phyloP scores from a whole-genome alignment of 805 yeast genomes.

The Cyberlindnera xishuangbannaensis region DNA sequence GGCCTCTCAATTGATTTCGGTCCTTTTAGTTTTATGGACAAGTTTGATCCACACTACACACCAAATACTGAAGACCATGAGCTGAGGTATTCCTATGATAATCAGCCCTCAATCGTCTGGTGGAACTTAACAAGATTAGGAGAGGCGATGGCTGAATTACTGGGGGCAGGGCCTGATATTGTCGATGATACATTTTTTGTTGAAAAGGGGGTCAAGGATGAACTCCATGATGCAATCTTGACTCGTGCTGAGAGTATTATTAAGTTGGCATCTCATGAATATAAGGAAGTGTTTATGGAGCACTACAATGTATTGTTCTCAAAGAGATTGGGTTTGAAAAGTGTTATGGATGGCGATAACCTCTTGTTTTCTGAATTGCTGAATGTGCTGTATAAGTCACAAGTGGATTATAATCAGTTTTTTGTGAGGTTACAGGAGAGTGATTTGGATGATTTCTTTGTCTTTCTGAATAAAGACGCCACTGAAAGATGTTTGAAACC shows the following conservation, averaged over 20 bases:
- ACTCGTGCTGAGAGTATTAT: conserved; percentile 62
- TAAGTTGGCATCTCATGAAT: conserved; percentile 57
- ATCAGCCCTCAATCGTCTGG: conserved; percentile 84
- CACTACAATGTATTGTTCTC: conserved; percentile 54
- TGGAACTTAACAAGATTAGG: conserved; percentile 87
- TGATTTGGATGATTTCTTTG: conserved; percentile 27
- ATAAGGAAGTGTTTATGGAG: conserved; percentile 53
- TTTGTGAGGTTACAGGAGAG: conserved; percentile 57
- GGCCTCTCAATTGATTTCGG: conserved; percentile 93
- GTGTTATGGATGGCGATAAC: conserved; percentile 34
- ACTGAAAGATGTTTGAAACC: conserved; percentile 18
- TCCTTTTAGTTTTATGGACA: conserved; percentile 88
- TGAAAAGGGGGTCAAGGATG: conserved; percentile 40
- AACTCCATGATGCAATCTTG: conserved; percentile 41
- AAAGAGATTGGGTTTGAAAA: conserved; percentile 60
- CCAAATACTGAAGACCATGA: conserved; percentile 85
- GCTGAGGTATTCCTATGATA: conserved; percentile 70
- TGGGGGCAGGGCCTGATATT: conserved; percentile 62
- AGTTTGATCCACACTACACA: conserved; percentile 72
- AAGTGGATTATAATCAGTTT: conserved; percentile 75
- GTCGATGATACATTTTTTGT: conserved; percentile 38
- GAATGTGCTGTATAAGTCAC: conserved; percentile 51
- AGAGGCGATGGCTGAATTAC: conserved; percentile 72
- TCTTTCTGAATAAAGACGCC: conserved; percentile 25
- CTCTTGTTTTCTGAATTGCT: conserved; percentile 36